These are phyloP conservation scores for Rhizomucor miehei DNA, from an alignment of 371 early-diverging fungal genomes.

Conservation along the genomic window DNA sequence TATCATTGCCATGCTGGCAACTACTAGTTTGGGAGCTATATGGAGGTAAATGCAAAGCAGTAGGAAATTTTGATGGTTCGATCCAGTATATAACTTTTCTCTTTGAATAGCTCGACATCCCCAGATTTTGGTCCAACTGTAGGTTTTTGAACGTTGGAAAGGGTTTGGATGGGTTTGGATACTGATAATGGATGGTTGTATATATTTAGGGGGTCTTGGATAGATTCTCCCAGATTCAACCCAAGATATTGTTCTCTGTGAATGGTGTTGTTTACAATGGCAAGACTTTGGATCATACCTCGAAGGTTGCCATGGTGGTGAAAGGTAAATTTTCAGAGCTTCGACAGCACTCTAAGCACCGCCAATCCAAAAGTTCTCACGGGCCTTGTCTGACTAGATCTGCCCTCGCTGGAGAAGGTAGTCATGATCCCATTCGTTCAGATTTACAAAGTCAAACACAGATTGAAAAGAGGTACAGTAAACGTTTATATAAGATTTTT, in stretches of 20 bases:
- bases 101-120: slow-evolving; percentile 65
- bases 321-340: slow-evolving; percentile 41
- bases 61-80: not conserved
- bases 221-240: slow-evolving; percentile 92
- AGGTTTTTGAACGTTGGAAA: slow-evolving; percentile 16
- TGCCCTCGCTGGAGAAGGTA: slow-evolving; percentile 62
- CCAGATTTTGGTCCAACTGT: slow-evolving; percentile 92
- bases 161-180: slow-evolving; percentile 14
- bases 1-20: slow-evolving; percentile 88
- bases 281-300: slow-evolving; percentile 76
- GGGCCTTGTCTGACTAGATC: not conserved
- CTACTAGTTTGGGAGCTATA: slow-evolving; percentile 92
- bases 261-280: slow-evolving; percentile 91
- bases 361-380: not conserved
- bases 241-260: slow-evolving; percentile 90
- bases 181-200: not conserved
- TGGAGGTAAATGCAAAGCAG: slow-evolving; percentile 70
- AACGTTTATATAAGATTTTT: slow-evolving; percentile 28
- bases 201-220: slow-evolving; percentile 81
- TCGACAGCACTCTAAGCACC: too few species aligned
- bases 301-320: slow-evolving; percentile 73
- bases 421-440: slow-evolving; percentile 75
- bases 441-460: slow-evolving; percentile 6
- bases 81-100: too few species aligned
- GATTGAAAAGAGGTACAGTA: slow-evolving; percentile 12